phyloP scores from a whole-genome alignment of 2,329 filamentous ascomycete species.

The Calcarisporium arbuscula region DNA sequence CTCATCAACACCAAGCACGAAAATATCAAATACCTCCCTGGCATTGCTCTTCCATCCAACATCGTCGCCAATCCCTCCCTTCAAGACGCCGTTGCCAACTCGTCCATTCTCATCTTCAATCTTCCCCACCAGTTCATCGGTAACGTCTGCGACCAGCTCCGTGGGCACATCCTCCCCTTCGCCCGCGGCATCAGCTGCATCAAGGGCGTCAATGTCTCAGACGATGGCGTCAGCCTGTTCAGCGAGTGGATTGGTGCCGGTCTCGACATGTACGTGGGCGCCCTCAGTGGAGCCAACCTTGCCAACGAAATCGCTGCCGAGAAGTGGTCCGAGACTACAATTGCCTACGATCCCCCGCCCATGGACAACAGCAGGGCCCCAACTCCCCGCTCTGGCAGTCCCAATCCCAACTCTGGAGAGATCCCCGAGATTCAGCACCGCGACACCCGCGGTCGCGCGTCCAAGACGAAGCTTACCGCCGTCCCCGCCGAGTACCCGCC shows the following conservation, averaged over 20 bases:
- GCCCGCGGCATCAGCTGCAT: conserved; percentile 95
- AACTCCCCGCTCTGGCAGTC: conserved; percentile 40
- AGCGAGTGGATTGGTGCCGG: conserved; percentile 90
- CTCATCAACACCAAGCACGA: conserved; percentile 92
- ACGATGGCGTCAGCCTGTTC: conserved; percentile 81
- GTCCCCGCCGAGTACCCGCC: conserved; percentile 79
- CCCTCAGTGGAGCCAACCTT: conserved; percentile 92
- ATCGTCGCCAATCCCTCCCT: conserved; percentile 78
- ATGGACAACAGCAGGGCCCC: conserved; percentile 74
- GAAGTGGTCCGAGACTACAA: conserved; percentile 95
- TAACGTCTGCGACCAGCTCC: conserved; percentile 75
- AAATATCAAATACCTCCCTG: conserved; percentile 97
- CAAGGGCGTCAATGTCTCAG: conserved; percentile 91
- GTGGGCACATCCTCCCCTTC: conserved; percentile 84
- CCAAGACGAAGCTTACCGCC: conserved; percentile 64
- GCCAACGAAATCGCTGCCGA: conserved; percentile 90
- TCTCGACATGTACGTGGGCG: conserved; percentile 93
- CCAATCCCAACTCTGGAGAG: conserved; percentile 43
- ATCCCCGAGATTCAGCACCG: conserved; percentile 57
- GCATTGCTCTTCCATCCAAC: conserved; percentile 75
- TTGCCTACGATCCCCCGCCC: conserved; percentile 88
- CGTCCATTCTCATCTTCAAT: conserved; percentile 92
- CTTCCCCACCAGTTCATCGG: conserved; percentile 93
- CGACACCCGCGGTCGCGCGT: conserved; percentile 60
- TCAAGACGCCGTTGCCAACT: conserved; percentile 71